phyloP scores from a whole-genome alignment of 306 rosid genomes.

The Fagus crenata region DNA sequence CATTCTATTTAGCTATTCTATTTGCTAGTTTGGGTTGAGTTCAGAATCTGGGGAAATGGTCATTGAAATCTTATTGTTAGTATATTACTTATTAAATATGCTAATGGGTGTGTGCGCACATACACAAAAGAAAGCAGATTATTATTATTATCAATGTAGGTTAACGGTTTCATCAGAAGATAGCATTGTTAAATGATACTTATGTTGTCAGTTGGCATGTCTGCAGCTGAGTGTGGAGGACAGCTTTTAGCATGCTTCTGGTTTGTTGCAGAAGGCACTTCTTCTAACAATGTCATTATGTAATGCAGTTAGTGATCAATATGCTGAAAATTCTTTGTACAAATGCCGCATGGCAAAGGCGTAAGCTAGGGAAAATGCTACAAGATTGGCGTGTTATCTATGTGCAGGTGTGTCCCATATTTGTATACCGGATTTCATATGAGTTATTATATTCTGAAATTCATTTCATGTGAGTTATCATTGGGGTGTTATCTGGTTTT shows the following conservation, averaged over 20 bases:
- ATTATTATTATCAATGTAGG: neutral
- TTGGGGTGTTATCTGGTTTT: neutral
- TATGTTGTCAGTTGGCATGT: neutral
- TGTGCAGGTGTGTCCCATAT: conserved; percentile 64
- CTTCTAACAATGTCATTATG: conserved; percentile 31
- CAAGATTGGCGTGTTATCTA: conserved; percentile 92
- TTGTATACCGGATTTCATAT: conserved; percentile 13
- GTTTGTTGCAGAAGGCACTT: conserved; percentile 20
- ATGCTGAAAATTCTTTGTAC: conserved; percentile 85
- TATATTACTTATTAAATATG: neutral
- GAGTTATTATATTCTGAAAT: neutral
- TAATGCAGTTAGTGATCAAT: conserved; percentile 72
- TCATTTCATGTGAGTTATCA: neutral
- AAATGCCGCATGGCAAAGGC: conserved; percentile 97
- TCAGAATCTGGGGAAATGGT: neutral
- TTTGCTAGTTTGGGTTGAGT: neutral
- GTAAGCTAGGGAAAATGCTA: conserved; percentile 93
- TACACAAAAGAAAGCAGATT: neutral
- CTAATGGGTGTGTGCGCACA: no score
- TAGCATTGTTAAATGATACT: neutral
- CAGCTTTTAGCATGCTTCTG: neutral
- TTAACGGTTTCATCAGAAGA: neutral
- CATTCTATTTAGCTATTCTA: neutral
- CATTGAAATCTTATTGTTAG: neutral
- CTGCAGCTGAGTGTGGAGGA: conserved; percentile 6